Evolutionary conservation across 169 alveolate species (phyloP), one percentile per base, ranked within the genome.

Genomic region (Babesia microti): DNA sequence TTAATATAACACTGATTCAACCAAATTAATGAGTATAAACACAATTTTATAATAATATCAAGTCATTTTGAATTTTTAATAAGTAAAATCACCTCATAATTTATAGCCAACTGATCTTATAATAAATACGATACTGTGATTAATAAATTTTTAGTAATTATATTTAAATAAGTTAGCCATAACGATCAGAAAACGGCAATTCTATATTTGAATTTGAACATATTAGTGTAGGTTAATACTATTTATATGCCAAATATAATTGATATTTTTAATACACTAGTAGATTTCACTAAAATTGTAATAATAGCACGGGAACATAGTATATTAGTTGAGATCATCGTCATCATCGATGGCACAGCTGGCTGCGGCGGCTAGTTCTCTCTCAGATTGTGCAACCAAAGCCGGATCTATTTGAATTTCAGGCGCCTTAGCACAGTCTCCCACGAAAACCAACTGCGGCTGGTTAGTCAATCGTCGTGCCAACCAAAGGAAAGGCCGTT

Each of bases 401-500:
- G 80, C 58, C 15, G 89, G 87, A 61, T 84, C 91, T 29, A 87
- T 85, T 44, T 56, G 68, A 57, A 87, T 78, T 59, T 87, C 95
- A 0, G 95, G 95, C 28, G 91, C 94, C 65, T 85, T 85, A 18
- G 95, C 95, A 50, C 81, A 85, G 58, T 87, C 92, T 1, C 95
- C 95, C 4, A 79, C 89, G 52, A 76, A 76, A 6, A 76, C 88
- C 45, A 84, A 72, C 41, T 81, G 84, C 7, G 89, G 89, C 49
- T 84, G 84, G 60, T 82, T 81, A 2, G 91, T 75, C 29, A 94
- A 81, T 48, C 97, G 81, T 58, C 97, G 83, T 6, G 98, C 96
- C 41, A 94, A 80, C 97, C 97, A 93, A 34, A 93, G 71, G 89
- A 93, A 93, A 29, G 98, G 98, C 72, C 95, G 95, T 76, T 95